Percentiles rank a stretch among this genome's conserved stretches.
These are phyloP conservation scores for Neofusicoccum parvum DNA, from an alignment of 2,329 filamentous ascomycete genomes.

Conservation along the genomic window DNA sequence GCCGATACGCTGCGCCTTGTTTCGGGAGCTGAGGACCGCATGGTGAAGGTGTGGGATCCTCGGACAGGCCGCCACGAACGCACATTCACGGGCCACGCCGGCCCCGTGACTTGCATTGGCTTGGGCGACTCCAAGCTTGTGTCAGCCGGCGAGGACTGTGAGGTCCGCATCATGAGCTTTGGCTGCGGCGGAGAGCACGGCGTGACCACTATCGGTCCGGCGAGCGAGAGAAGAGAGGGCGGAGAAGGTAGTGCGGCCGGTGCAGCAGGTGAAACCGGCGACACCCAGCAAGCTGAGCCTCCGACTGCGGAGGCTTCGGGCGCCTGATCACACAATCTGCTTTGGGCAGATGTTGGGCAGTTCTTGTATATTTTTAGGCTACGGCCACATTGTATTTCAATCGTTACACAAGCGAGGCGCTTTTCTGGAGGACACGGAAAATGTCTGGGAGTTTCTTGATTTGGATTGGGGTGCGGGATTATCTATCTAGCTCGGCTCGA, in stretches of 20 bases:
- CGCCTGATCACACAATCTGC: not conserved
- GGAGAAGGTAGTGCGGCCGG: not conserved
- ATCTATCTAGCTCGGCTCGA: too few species aligned
- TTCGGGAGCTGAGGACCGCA: constrained; percentile 86
- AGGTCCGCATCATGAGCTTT: constrained; percentile 67
- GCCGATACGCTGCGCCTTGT: constrained; percentile 88
- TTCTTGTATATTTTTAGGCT: constrained; percentile 16
- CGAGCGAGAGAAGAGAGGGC: not conserved
- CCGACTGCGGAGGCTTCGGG: not conserved
- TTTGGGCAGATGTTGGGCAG: not conserved
- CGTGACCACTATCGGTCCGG: constrained; percentile 12
- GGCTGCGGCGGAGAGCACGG: constrained; percentile 17
- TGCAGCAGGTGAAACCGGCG: not conserved
- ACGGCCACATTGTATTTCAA: not conserved
- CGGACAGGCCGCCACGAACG: constrained; percentile 87
- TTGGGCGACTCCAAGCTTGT: constrained; percentile 87
- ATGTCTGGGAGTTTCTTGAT: not conserved
- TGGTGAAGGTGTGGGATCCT: constrained; percentile 96
- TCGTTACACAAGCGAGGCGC: constrained; percentile 6
- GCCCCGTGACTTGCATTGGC: constrained; percentile 90
- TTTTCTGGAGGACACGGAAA: not conserved
- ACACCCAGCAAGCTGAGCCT: not conserved
- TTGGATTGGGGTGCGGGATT: too few species aligned
- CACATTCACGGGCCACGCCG: constrained; percentile 87
- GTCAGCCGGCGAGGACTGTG: constrained; percentile 90